Evolutionary conservation across 2,329 filamentous ascomycete genomes (phyloP), one percentile per base, ranked within the genome.

Genomic region (Monosporascus sp.): DNA sequence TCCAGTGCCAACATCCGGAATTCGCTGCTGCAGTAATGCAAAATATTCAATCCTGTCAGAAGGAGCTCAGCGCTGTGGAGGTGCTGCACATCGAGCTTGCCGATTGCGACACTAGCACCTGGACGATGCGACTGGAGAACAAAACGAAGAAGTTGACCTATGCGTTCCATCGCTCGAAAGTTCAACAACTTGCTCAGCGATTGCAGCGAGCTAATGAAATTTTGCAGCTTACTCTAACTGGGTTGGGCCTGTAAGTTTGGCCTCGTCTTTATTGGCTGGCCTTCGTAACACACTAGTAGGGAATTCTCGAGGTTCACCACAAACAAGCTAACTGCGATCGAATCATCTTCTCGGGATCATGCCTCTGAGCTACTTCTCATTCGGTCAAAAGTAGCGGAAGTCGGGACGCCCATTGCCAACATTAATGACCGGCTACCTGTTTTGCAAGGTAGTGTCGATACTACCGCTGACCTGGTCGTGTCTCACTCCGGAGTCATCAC

Each of bases 131-230:
- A 41, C 18, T 54, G 6, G n/a, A 37, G 6, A 54, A 31, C 45
- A 45, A 35, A 18, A 48, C 46, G 17, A 51, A 47, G 35, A 51
- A 49, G 20, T 37, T 54, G 7, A 47, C 41, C 7, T 54, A 54
- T 24, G 31, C 14, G 8, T 54, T 54, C 31, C 31, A 51, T 18
- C 43, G 46, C 3, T 8, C 49, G 2, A 54, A 54, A 18, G 44
- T 51, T 9, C 49, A 54, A 26, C 52, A 51, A 24, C 35, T 54
- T 22, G 20, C 20, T 37, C 44, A 49, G 26, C 37, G 52, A 18
- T 35, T 54, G 11, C 49, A 49, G 22, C 31, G 37, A 14, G 40
- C 49, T 4, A 54, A 54, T 37, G 26, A 40, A 22, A 14, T 49
- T 2, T 9, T 54, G 14, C 49, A 54, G 38, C 46, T 54, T 1